Evolutionary conservation across 345 rosid genomes (phyloP), one percentile per base, ranked within the genome.

Genomic region (Salix arbutifolia): DNA sequence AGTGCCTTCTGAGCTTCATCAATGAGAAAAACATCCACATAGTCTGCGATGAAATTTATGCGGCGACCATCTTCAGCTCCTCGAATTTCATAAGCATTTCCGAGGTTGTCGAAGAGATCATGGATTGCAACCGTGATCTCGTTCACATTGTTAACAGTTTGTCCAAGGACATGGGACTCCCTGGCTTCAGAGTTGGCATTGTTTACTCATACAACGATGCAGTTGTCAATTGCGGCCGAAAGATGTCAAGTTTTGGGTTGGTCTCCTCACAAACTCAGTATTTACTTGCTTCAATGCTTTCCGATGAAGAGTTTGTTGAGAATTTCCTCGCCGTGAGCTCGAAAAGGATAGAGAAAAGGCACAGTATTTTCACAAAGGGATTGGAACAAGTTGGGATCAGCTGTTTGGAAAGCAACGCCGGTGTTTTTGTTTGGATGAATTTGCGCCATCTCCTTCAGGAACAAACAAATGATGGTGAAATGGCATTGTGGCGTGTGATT

Each of bases 151-250:
- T 90, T 3, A 93, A 91, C 76, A 93, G 97, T 78, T 84, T 95
- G 71, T 95, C 99, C 12, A 95, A 95, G 82, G 99, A 95, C 83
- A 86, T 95, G 92, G 97, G 99, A 0, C 77, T 95, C 21, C 99
- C 97, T 0, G 99, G 97, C 33, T 86, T 95, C 16, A 80, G 94
- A 68, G 97, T 93, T 0, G 99, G 97, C 23, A 87, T 92, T 2
- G 84, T 93, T 30, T 95, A 91, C 67, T 95, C 97, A 0, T 91
- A 88, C 82, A 95, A 93, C 37, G 96, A 93, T 23, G 65, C 11
- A 0, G 96, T 93, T 4, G 92, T 88, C 21, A 60, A 68, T n/a
- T 86, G 91, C 26, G 94, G 87, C 10, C 86, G 92, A 1, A 92
- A 86, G 79, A 93, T 95, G 97, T 91, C 99, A 0, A 95, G 97